Evolutionary conservation across 164 flowering plant species (phyloP), one percentile per base, ranked within the genome.

Genomic region (Akebia trifoliata): DNA sequence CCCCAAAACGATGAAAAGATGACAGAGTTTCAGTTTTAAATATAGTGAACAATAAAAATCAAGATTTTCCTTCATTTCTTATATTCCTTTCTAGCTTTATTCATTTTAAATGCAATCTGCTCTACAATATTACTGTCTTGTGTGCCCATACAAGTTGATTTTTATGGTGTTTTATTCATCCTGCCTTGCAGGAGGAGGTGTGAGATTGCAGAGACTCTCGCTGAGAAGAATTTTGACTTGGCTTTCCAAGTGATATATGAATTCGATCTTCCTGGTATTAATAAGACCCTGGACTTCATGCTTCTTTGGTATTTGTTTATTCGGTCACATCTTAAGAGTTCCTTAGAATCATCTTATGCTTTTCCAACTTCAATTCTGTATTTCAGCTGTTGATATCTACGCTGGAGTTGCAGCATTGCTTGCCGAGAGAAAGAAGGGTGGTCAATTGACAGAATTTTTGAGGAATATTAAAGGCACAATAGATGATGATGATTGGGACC

Each of bases 361-460:
- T 8, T 54, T 38, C 36, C 50, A 53, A 46, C 51, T 50, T 24
- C 18, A 18, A 45, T 7, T 56, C 40, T 53, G 1, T 52, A 15
- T 56, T 59, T 72, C 81, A 93, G 99, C 96, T 78, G 97, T 90
- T 55, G 93, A 93, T 71, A 93, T 93, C 55, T 93, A 90, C 74
- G 99, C 99, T 61, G 95, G 78, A 47, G 99, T 93, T 64, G 96
- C 97, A 72, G 82, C 97, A 71, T 90, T 97, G 51, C 92, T 90
- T 46, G 97, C 97, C 56, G 99, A 93, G 64, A 83, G 96, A 55
- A 93, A 93, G 70, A 87, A 69, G 64, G 99, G 97, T 36, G 75
- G 94, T 37, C 97, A 87, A 49, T 71, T 93, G 60, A 87, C 95
- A 20, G 99, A 93, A 58, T 84, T 90, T 72, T 77, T 93, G 49